phyloP scores from a whole-genome alignment of 257 asterid species.

The Scutellaria minor region DNA sequence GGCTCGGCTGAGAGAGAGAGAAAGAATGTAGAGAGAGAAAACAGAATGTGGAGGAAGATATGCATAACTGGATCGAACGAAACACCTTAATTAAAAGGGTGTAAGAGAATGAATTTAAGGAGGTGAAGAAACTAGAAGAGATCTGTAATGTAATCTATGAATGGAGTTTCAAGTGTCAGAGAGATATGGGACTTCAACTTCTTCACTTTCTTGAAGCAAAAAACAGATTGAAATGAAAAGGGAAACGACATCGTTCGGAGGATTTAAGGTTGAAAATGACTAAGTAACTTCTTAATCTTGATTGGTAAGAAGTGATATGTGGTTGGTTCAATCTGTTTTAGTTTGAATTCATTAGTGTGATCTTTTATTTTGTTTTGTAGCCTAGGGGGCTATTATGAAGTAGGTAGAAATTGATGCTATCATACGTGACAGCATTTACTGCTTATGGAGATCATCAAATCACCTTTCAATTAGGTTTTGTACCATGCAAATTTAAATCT shows the following conservation, averaged over 20 bases:
- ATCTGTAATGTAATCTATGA: constrained; percentile 13
- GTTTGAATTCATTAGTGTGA: background rate
- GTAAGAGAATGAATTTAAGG: background rate
- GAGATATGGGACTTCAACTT: constrained; percentile 30
- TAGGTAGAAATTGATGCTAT: constrained; percentile 36
- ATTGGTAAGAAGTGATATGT: constrained; percentile 14
- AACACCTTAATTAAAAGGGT: background rate
- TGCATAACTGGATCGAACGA: constrained; percentile 17
- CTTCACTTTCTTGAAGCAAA: too few relatives aligned
- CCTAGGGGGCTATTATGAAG: constrained; percentile 31
- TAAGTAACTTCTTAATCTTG: background rate
- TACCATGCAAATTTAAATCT: background rate
- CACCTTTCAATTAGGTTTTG: constrained; percentile 29
- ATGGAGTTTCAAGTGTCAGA: constrained; percentile 30
- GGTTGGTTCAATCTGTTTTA: background rate
- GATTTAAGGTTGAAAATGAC: constrained; percentile 32
- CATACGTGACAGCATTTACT: constrained; percentile 17
- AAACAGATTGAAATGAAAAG: constrained; percentile 2
- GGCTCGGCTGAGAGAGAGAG: constrained; percentile 33
- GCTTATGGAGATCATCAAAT: constrained; percentile 20
- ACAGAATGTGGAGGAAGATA: constrained; percentile 3
- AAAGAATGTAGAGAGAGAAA: constrained; percentile 24
- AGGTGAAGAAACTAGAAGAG: background rate
- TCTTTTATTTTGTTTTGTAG: background rate
- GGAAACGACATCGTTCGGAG: constrained; percentile 40